Evolutionary conservation across 169 alveolate genomes (phyloP).

Genomic region (Eimeria mitis): DNA sequence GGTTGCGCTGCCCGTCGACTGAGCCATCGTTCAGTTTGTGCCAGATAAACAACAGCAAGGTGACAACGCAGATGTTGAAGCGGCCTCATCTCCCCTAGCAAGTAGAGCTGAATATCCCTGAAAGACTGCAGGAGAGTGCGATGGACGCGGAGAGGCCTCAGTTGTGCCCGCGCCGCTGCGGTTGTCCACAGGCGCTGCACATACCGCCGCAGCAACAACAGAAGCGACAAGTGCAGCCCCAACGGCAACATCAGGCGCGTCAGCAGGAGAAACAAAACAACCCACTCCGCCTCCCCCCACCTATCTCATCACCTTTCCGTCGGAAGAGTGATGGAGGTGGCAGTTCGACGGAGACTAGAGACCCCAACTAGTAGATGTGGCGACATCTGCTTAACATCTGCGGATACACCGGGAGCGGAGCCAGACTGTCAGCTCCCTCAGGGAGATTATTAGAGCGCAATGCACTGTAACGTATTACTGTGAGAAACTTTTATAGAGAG

Average conservation of each 20-base stretch:
- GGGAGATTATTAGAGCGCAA: not conserved
- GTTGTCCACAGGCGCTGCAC: not conserved
- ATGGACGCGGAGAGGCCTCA: no score
- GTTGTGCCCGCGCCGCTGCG: no score
- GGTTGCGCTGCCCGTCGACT: slow-evolving; percentile 70
- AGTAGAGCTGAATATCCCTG: not conserved
- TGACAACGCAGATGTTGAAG: not conserved
- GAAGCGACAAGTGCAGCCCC: not conserved
- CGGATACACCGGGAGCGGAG: not conserved
- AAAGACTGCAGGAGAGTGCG: not conserved
- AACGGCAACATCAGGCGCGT: not conserved
- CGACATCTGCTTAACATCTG: no score
- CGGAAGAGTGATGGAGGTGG: no score
- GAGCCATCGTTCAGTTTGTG: not conserved
- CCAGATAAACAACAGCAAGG: not conserved
- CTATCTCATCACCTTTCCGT: not conserved
- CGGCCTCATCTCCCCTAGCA: not conserved
- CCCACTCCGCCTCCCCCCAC: not conserved
- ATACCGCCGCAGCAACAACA: not conserved
- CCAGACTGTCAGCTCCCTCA: not conserved
- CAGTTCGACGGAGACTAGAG: no score
- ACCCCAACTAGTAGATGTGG: no score
- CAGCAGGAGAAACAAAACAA: no score
- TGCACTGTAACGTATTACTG: not conserved
- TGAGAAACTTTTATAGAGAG: not conserved